phyloP scores from a whole-genome alignment of 768 basidiomycete species.

The Nidula microcarpa region DNA sequence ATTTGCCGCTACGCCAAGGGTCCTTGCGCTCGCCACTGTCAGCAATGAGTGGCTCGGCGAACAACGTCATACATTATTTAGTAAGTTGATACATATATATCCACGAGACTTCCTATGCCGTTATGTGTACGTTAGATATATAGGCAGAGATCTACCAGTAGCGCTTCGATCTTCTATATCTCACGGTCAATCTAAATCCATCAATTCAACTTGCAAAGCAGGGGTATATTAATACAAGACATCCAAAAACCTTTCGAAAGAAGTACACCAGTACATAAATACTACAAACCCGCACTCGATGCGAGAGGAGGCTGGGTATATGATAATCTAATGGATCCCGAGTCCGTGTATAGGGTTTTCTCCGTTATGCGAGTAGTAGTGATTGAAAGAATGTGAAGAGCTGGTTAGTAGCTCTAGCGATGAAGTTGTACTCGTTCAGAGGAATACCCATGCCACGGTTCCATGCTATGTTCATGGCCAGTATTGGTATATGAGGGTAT shows the following conservation, averaged over 20 bases:
- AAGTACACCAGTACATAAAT: neutral
- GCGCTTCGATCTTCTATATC: constrained; percentile 21
- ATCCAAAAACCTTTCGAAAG: neutral
- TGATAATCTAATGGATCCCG: neutral
- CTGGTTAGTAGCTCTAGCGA: constrained; percentile 34
- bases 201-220: neutral
- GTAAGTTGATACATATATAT: too few relatives aligned
- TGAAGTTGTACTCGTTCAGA: constrained; percentile 63
- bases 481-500: constrained; percentile 47
- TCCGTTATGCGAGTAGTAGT: too few relatives aligned
- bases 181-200: constrained; percentile 23
- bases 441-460: constrained; percentile 64
- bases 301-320: neutral
- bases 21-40: too few relatives aligned
- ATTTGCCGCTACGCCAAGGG: too few relatives aligned
- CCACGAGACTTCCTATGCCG: neutral
- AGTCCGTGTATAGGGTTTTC: neutral
- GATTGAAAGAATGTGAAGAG: neutral
- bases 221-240: neutral
- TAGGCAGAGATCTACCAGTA: neutral
- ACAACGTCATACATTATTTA: too few relatives aligned
- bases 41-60: too few relatives aligned
- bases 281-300: neutral
- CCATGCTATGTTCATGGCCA: constrained; percentile 41
- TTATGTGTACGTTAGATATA: neutral